Evolutionary conservation across 768 basidiomycete species (phyloP).

Genomic region (Melanogaster broomeanus): DNA sequence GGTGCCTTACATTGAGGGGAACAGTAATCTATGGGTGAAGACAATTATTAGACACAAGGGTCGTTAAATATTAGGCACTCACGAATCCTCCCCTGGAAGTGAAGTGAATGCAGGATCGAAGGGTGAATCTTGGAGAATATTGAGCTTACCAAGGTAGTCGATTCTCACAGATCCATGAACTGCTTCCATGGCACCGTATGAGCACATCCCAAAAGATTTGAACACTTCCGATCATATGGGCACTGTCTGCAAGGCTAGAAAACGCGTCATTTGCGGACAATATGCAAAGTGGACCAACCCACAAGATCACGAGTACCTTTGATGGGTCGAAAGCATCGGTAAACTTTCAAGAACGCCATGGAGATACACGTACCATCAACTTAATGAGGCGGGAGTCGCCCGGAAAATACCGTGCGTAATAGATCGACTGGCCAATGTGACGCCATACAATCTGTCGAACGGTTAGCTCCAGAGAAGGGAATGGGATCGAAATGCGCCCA

Average conservation of each 20-base stretch:
- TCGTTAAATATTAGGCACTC: too few relatives aligned
- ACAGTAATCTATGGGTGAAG: too few relatives aligned
- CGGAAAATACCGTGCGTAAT: background rate
- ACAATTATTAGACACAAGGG: too few relatives aligned
- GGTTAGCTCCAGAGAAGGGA: too few relatives aligned
- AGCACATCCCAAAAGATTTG: background rate
- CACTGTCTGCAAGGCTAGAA: background rate
- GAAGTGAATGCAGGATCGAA: background rate
- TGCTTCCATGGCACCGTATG: background rate
- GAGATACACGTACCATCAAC: background rate
- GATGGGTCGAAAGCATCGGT: too few relatives aligned
- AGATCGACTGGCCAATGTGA: background rate
- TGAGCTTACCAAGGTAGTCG: background rate
- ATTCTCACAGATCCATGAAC: background rate
- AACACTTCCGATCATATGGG: background rate
- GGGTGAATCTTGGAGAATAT: too few relatives aligned
- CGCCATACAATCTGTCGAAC: slow-evolving; percentile 1
- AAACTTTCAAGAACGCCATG: background rate
- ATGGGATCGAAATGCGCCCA: too few relatives aligned
- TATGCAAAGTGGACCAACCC: background rate
- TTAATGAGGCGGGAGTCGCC: background rate
- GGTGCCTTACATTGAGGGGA: background rate
- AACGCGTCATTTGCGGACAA: background rate
- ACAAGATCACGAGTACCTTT: background rate
- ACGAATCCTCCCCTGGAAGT: background rate